phyloP scores from a whole-genome alignment of 106 monocot genomes.

The Alisma plantagoaquatica region DNA sequence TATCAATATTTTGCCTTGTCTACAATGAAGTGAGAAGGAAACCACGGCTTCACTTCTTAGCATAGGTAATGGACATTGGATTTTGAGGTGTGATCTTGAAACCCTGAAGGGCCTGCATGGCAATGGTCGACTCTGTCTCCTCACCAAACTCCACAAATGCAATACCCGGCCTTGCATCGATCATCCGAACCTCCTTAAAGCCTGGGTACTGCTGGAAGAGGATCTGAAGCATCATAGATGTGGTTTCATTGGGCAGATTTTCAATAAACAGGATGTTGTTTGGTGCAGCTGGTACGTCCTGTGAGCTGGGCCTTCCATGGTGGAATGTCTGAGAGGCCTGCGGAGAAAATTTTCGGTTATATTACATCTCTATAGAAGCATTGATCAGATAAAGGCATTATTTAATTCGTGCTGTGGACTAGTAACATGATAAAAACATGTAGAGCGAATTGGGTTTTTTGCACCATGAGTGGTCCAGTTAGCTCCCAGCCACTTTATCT shows the following conservation, averaged over 20 bases:
- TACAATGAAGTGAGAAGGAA: no score
- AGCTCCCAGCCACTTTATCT: no score
- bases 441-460: no score
- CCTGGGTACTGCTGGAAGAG: conserved; percentile 95
- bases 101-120: conserved; percentile 88
- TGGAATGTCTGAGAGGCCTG: conserved; percentile 47
- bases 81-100: conserved; percentile 93
- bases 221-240: conserved; percentile 88
- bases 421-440: no score
- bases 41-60: conserved; percentile 67
- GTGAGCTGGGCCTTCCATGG: conserved; percentile 22
- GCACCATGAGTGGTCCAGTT: no score
- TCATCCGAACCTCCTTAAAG: conserved; percentile 84
- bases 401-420: no score
- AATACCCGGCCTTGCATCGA: conserved; percentile 91
- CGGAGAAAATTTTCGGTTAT: no score
- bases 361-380: no score
- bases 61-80: conserved; percentile 77
- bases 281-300: conserved; percentile 47
- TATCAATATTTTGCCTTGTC: no score
- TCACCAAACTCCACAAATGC: conserved; percentile 89
- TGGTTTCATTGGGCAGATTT: conserved; percentile 84
- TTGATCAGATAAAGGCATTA: no score
- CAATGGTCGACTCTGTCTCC: conserved; percentile 63
- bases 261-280: conserved; percentile 92